A percentile compares a stretch with the other conserved stretches of the same genome.
These are phyloP conservation scores for Strobilomyces echinocephalus DNA, from an alignment of 768 basidiomycete genomes.

Conservation along the genomic window DNA sequence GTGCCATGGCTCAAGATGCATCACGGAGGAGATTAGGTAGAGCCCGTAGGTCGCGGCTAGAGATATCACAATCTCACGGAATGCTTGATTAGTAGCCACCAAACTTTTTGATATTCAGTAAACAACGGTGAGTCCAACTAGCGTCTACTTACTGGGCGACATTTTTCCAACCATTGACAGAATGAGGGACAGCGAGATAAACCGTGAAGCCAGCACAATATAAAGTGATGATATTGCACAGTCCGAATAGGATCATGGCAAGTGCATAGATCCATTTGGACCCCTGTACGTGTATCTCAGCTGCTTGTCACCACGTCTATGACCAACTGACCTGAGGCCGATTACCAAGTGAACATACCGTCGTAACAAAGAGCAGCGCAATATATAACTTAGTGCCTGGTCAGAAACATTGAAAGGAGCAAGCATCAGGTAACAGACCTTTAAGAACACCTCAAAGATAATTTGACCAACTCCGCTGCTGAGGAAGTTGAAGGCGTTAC, in stretches of 20 bases:
- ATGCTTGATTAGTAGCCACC: conserved; percentile 58
- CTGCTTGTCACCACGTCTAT: conserved; percentile 1
- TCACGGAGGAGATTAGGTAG: conserved; percentile 80
- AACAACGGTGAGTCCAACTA: background rate
- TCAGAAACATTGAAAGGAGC: conserved; percentile 19
- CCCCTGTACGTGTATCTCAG: conserved; percentile 41
- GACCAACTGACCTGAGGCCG: conserved; percentile 55
- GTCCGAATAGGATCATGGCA: conserved; percentile 73
- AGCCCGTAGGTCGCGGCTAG: conserved; percentile 74
- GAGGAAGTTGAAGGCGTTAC: conserved; percentile 82
- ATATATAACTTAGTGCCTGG: conserved; percentile 59
- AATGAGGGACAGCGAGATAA: conserved; percentile 77
- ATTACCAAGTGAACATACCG: conserved; percentile 88
- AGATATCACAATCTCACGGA: conserved; percentile 82
- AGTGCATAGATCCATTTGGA: conserved; percentile 81
- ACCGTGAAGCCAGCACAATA: conserved; percentile 93
- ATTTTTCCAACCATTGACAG: conserved; percentile 68
- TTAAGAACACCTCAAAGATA: conserved; percentile 75
- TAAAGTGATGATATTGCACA: conserved; percentile 72
- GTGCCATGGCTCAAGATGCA: conserved; percentile 96
- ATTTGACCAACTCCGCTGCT: conserved; percentile 62
- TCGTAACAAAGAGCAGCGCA: conserved; percentile 72
- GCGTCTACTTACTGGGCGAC: conserved; percentile 53
- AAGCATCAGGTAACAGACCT: conserved; percentile 26
- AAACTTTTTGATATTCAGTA: conserved; percentile 41